phyloP scores from a whole-genome alignment of 495 filamentous ascomycete species.

The Ascobolus immersus region DNA sequence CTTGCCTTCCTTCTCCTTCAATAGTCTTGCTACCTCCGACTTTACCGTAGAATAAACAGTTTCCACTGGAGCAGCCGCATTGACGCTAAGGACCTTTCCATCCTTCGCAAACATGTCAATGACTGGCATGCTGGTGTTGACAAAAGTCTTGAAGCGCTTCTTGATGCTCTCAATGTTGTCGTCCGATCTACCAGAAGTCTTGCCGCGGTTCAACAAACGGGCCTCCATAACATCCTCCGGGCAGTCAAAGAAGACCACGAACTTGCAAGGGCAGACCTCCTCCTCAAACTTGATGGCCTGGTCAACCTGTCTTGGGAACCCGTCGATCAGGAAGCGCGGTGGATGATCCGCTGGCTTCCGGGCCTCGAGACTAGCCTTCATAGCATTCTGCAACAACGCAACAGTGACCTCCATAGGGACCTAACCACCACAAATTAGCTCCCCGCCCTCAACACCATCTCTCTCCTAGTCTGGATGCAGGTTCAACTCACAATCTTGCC shows the following conservation, averaged over 20 bases:
- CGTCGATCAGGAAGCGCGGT: neutral
- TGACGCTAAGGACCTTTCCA: slow-evolving; percentile 52
- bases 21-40: too few species aligned
- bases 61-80: slow-evolving; percentile 41
- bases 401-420: slow-evolving; percentile 92
- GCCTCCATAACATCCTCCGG: slow-evolving; percentile 66
- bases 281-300: slow-evolving; percentile 84
- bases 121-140: slow-evolving; percentile 91
- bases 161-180: slow-evolving; percentile 88
- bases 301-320: slow-evolving; percentile 85
- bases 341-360: slow-evolving; percentile 8
- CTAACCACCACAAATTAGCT: slow-evolving; percentile 1
- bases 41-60: too few species aligned
- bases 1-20: too few species aligned
- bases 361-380: slow-evolving; percentile 43
- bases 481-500: slow-evolving; percentile 48
- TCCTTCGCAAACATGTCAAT: slow-evolving; percentile 58
- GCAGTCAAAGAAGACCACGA: slow-evolving; percentile 81
- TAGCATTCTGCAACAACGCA: slow-evolving; percentile 70
- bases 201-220: slow-evolving; percentile 60
- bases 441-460: neutral
- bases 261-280: slow-evolving; percentile 51
- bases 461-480: neutral
- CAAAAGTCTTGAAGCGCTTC: slow-evolving; percentile 81
- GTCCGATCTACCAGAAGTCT: slow-evolving; percentile 73